phyloP scores from a whole-genome alignment of 805 yeast species.

The Cyberlindnera mississippiensis region DNA sequence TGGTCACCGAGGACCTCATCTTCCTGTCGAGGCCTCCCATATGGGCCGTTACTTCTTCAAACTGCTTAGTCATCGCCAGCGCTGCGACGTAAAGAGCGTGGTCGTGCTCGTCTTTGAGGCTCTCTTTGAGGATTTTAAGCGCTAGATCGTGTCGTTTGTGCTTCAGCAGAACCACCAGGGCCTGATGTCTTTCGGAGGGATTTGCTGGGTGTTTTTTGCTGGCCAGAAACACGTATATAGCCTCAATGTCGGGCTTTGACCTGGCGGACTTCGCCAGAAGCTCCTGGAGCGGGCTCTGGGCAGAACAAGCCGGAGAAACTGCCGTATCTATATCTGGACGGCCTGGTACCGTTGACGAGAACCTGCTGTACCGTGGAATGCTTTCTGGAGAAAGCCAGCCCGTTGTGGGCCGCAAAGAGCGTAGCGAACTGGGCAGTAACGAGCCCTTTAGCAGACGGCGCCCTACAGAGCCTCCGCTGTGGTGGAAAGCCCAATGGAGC shows the following conservation, averaged over 20 bases:
- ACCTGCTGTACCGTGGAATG: conserved; percentile 1
- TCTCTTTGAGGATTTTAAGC: conserved; percentile 3
- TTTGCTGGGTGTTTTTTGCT: neutral
- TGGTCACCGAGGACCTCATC: neutral
- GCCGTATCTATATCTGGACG: too few species aligned
- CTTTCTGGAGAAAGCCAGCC: neutral
- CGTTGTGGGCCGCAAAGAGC: neutral
- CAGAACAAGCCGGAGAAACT: too few species aligned
- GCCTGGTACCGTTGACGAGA: conserved; percentile 2
- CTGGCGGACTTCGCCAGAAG: too few species aligned
- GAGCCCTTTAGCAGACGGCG: conserved; percentile 6
- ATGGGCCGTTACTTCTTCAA: neutral
- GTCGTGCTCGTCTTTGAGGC: neutral
- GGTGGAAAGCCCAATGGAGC: conserved; percentile 9
- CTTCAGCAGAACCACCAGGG: conserved; percentile 7
- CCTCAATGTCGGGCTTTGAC: conserved; percentile 2
- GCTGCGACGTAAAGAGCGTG: neutral
- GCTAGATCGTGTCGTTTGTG: conserved; percentile 14
- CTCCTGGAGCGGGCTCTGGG: too few species aligned
- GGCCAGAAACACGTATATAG: conserved; percentile 3
- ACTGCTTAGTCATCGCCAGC: neutral
- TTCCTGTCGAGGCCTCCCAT: neutral
- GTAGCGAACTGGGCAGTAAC: conserved; percentile 1
- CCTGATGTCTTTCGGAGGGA: conserved; percentile 6
- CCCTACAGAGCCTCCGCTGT: conserved; percentile 2